A percentile compares a stretch with the other conserved stretches of the same genome.
phyloP scores from a whole-genome alignment of 306 rosid genomes.

The Malus orientalis region DNA sequence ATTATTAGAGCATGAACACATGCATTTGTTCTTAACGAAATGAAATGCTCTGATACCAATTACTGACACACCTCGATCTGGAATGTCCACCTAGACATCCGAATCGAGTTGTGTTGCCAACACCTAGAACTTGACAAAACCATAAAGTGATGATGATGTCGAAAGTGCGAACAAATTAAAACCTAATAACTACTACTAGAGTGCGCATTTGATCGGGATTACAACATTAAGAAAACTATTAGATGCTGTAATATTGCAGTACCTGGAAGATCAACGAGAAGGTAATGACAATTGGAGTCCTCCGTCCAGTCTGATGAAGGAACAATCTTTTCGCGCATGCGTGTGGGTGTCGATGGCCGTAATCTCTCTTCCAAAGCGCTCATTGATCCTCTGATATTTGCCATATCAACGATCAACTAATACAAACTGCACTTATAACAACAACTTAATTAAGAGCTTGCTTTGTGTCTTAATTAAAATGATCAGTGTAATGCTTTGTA shows the following conservation, averaged over 20 bases:
- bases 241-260: background rate
- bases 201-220: no score
- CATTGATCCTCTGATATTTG: constrained; percentile 19
- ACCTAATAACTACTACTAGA: no score
- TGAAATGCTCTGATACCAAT: no score
- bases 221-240: background rate
- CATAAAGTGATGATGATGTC: no score
- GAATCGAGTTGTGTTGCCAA: no score
- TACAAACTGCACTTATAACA: background rate
- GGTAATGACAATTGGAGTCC: constrained; percentile 46
- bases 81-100: no score
- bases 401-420: constrained; percentile 34
- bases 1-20: no score
- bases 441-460: background rate
- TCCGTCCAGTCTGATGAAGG: constrained; percentile 58
- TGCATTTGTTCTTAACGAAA: no score
- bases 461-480: constrained; percentile 2
- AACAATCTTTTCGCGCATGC: constrained; percentile 22
- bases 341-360: background rate
- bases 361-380: constrained; percentile 13
- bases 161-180: no score
- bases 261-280: constrained; percentile 75
- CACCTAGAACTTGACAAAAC: no score
- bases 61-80: no score
- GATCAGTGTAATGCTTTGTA: background rate